Evolutionary conservation across 345 rosid genomes (phyloP).

Genomic region (Arabis hirsuta): DNA sequence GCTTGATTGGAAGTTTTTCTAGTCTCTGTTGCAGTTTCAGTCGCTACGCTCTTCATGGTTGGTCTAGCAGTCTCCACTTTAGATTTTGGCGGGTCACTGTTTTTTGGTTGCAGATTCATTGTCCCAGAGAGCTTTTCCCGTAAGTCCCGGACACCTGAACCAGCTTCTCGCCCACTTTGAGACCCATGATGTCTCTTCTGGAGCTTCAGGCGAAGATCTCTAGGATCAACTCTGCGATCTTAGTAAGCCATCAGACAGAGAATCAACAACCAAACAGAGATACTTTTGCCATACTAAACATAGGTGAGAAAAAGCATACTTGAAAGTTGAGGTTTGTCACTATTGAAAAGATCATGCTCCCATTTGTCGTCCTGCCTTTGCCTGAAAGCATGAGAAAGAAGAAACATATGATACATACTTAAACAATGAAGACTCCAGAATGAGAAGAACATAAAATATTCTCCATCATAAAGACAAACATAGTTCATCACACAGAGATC

Average conservation of each 20-base stretch:
- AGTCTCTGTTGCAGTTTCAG: slow-evolving; percentile 62
- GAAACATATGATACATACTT: slow-evolving; percentile 1
- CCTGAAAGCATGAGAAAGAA: slow-evolving; percentile 55
- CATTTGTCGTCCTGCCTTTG: slow-evolving; percentile 96
- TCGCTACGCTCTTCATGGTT: slow-evolving; percentile 61
- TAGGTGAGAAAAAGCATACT: slow-evolving; percentile 61
- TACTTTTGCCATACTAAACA: slow-evolving; percentile 39
- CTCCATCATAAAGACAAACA: slow-evolving; percentile 4
- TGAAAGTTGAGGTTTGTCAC: slow-evolving; percentile 59
- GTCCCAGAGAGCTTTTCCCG: slow-evolving; percentile 94
- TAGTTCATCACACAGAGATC: slow-evolving; percentile 16
- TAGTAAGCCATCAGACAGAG: slow-evolving; percentile 53
- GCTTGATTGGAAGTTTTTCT: slow-evolving; percentile 54
- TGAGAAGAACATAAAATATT: slow-evolving; percentile 7
- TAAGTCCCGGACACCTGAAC: slow-evolving; percentile 68
- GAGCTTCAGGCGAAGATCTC: slow-evolving; percentile 93
- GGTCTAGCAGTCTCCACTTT: slow-evolving; percentile 59
- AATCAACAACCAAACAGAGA: slow-evolving; percentile 53
- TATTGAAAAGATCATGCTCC: slow-evolving; percentile 91
- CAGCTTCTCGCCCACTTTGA: slow-evolving; percentile 57
- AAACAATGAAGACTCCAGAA: slow-evolving; percentile 18
- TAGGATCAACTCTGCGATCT: slow-evolving; percentile 71
- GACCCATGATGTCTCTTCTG: slow-evolving; percentile 68
- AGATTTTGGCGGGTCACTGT: slow-evolving; percentile 61
- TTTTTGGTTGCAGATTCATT: slow-evolving; percentile 58